Percentiles rank a stretch among this genome's conserved stretches.
Evolutionary conservation across 768 basidiomycete species (phyloP).

Genomic region (Trametes cubensis): DNA sequence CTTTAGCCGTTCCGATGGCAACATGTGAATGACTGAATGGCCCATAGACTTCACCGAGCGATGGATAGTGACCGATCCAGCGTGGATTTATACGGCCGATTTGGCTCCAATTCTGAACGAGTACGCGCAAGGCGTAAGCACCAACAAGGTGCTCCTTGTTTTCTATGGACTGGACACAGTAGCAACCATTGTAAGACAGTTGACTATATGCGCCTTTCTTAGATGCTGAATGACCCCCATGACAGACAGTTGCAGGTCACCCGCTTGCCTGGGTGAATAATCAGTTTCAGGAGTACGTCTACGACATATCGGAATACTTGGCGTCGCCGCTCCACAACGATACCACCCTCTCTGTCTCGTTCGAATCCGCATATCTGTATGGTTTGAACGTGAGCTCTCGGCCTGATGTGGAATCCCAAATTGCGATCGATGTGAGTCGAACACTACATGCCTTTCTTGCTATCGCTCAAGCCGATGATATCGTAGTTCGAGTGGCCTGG

Average conservation of each 20-base stretch:
- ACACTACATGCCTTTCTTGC: too few relatives aligned
- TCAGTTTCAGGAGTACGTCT: slow-evolving; percentile 57
- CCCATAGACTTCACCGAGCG: slow-evolving; percentile 53
- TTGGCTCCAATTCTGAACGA: slow-evolving; percentile 44
- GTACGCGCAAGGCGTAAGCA: slow-evolving; percentile 27
- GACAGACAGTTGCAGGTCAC: slow-evolving; percentile 51
- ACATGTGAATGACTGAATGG: not conserved
- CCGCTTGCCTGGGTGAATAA: slow-evolving; percentile 63
- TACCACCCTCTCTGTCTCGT: slow-evolving; percentile 50
- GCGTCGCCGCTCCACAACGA: slow-evolving; percentile 35
- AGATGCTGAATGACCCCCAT: not conserved
- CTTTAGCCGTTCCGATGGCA: not conserved
- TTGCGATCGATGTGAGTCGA: slow-evolving; percentile 36
- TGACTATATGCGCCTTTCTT: not conserved
- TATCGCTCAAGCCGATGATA: not conserved
- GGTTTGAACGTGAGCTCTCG: slow-evolving; percentile 55
- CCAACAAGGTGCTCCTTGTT: slow-evolving; percentile 40
- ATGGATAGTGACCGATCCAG: slow-evolving; percentile 56
- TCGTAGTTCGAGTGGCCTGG: slow-evolving; percentile 54
- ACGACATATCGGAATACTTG: slow-evolving; percentile 51
- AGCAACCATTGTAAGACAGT: slow-evolving; percentile 51
- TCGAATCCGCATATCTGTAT: slow-evolving; percentile 58
- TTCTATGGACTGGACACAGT: slow-evolving; percentile 63
- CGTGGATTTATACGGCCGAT: slow-evolving; percentile 61
- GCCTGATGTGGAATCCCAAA: slow-evolving; percentile 51